A percentile compares a stretch with the other conserved stretches of the same genome.
Evolutionary conservation across 176 grass and related monocot genomes (phyloP).

Genomic region (Dactylis glomerata): DNA sequence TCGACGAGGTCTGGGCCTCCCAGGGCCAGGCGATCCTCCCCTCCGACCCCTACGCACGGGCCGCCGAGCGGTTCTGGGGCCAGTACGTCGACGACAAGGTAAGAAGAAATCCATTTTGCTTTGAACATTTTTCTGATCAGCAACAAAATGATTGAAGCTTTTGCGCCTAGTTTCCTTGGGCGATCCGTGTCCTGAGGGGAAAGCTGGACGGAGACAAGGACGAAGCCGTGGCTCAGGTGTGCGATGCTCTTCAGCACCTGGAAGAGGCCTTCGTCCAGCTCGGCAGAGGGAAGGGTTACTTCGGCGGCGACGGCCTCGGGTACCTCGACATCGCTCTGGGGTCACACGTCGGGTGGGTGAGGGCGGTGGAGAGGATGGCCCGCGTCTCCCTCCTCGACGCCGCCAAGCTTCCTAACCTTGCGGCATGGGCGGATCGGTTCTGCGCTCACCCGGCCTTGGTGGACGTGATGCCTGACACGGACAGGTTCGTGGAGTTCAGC

Average conservation of each 20-base stretch:
- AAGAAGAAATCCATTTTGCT: not conserved
- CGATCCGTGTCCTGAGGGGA: not conserved
- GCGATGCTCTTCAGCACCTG: slow-evolving; percentile 20
- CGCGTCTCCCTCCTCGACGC: slow-evolving; percentile 28
- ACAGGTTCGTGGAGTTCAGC: slow-evolving; percentile 31
- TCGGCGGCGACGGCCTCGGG: slow-evolving; percentile 48
- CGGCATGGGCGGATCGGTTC: slow-evolving; percentile 45
- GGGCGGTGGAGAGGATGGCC: slow-evolving; percentile 29
- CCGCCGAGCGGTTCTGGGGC: slow-evolving; percentile 49
- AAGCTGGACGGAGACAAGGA: not conserved
- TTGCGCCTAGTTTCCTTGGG: not conserved
- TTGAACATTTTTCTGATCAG: not conserved
- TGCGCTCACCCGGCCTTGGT: slow-evolving; percentile 26
- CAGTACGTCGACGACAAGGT: slow-evolving; percentile 54
- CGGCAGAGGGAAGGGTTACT: slow-evolving; percentile 42
- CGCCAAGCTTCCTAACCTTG: slow-evolving; percentile 36
- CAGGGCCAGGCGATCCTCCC: slow-evolving; percentile 16
- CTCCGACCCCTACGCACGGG: slow-evolving; percentile 29
- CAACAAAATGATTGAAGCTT: not conserved
- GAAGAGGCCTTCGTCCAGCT: slow-evolving; percentile 49
- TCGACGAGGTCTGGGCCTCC: slow-evolving; percentile 53
- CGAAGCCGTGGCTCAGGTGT: not conserved
- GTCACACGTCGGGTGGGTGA: slow-evolving; percentile 35
- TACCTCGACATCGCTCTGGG: slow-evolving; percentile 56
- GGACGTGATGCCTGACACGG: slow-evolving; percentile 26